Percentiles rank a stretch among this genome's conserved stretches.
These are phyloP conservation scores for Immersiporthe knoxdaviesiana DNA, from an alignment of 2,329 filamentous ascomycete species.

Conservation along the genomic window DNA sequence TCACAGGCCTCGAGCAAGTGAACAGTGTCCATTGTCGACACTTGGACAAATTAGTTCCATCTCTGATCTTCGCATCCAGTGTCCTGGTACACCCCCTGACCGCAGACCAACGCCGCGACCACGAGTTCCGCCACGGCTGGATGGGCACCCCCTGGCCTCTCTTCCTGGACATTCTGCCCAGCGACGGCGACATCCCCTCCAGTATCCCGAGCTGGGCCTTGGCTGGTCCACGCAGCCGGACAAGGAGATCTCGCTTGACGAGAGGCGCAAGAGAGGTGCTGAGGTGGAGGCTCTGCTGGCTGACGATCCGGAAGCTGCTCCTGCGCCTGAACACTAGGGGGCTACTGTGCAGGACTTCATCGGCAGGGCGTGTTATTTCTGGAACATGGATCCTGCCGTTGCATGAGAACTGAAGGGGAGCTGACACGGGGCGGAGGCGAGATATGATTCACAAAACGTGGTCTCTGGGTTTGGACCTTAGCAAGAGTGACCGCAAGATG, in stretches of 20 bases:
- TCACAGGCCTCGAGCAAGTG: neutral
- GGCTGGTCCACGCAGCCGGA: slow-evolving; percentile 37
- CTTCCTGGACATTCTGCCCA: slow-evolving; percentile 37
- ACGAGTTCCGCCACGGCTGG: slow-evolving; percentile 40
- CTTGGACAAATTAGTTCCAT: too few relatives aligned
- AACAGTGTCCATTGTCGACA: neutral
- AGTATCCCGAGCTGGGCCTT: slow-evolving; percentile 39
- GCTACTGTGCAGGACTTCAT: neutral
- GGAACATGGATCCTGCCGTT: neutral
- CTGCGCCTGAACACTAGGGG: slow-evolving; percentile 35
- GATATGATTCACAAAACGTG: neutral
- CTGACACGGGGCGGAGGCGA: neutral
- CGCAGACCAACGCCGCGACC: slow-evolving; percentile 37
- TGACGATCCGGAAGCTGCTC: slow-evolving; percentile 38
- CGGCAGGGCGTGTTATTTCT: neutral
- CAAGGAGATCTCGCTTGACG: slow-evolving; percentile 39
- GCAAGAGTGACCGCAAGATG: neutral
- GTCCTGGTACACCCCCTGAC: slow-evolving; percentile 40
- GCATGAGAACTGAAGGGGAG: neutral
- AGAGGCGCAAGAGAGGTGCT: slow-evolving; percentile 37
- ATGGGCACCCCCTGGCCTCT: slow-evolving; percentile 41
- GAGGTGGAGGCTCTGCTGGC: slow-evolving; percentile 38
- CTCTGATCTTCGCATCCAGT: slow-evolving; percentile 24
- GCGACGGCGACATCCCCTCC: slow-evolving; percentile 36
- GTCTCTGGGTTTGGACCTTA: neutral